Conservation (phyloP, 495 filamentous ascomycete genomes). For the Talaromyces trachyspermus region DNA sequence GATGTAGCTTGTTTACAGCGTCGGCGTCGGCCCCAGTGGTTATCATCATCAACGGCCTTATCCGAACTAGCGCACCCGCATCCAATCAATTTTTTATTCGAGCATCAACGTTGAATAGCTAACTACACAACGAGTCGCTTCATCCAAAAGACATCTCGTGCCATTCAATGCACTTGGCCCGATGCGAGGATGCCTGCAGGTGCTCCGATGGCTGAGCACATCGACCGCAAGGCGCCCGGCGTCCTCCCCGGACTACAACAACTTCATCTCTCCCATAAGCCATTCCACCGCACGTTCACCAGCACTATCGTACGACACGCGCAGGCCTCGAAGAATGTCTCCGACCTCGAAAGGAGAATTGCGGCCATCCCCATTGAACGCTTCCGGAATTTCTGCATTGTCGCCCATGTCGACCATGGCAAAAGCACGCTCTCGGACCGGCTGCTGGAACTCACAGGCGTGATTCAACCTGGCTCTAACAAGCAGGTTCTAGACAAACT, state of each 20-base stretch:
- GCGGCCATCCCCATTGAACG: slow-evolving; percentile 81
- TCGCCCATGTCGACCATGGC: slow-evolving; percentile 98
- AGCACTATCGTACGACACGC: slow-evolving; percentile 29
- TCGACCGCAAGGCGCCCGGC: slow-evolving; percentile 27
- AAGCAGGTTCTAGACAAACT: slow-evolving; percentile 96
- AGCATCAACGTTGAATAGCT: too few relatives aligned
- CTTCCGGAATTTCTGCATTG: slow-evolving; percentile 95
- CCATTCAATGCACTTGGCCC: slow-evolving; percentile 28
- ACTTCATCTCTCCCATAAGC: slow-evolving; percentile 19
- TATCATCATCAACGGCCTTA: too few relatives aligned
- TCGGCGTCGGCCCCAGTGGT: too few relatives aligned
- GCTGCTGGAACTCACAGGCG: slow-evolving; percentile 89
- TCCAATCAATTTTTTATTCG: too few relatives aligned
- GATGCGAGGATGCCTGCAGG: slow-evolving; percentile 52
- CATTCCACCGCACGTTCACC: slow-evolving; percentile 30
- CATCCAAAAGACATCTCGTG: too few relatives aligned
- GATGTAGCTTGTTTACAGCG: too few relatives aligned
- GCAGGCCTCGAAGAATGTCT: slow-evolving; percentile 26
- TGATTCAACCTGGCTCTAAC: slow-evolving; percentile 77
- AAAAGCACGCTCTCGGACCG: slow-evolving; percentile 92
- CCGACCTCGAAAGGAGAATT: slow-evolving; percentile 73
- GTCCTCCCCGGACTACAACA: slow-evolving; percentile 29
- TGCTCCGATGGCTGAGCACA: slow-evolving; percentile 45
- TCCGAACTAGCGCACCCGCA: too few relatives aligned
- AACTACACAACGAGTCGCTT: too few relatives aligned